Evolutionary conservation across 192 early-diverging fungal genomes (phyloP).

Genomic region (Pilobolus umbonatus): DNA sequence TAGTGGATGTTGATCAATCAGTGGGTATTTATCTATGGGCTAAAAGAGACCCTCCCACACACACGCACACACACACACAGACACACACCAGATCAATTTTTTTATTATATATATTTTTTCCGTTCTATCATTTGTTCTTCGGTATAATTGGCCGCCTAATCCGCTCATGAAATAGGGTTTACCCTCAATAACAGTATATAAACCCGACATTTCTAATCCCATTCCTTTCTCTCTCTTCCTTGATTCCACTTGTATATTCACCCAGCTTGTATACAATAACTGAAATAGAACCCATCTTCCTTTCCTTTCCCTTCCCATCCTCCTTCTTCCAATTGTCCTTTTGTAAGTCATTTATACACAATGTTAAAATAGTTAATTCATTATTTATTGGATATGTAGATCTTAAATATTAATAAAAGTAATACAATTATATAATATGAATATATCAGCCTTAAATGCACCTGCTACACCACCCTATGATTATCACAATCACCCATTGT

Average conservation of each 20-base stretch:
- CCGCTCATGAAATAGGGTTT: too few relatives aligned
- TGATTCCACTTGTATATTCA: too few relatives aligned
- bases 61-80: too few relatives aligned
- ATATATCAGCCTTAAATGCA: constrained; percentile 4
- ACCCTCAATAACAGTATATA: too few relatives aligned
- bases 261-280: too few relatives aligned
- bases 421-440: neutral
- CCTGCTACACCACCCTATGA: constrained; percentile 10
- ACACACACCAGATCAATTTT: too few relatives aligned
- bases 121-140: too few relatives aligned
- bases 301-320: neutral
- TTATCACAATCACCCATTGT: neutral
- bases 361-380: neutral
- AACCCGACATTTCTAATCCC: neutral
- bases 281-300: neutral
- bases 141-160: too few relatives aligned
- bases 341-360: constrained; percentile 6
- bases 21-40: too few relatives aligned
- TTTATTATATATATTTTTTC: too few relatives aligned
- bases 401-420: neutral
- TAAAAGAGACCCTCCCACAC: too few relatives aligned
- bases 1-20: too few relatives aligned
- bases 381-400: neutral
- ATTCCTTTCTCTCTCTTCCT: constrained; percentile 7
- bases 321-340: neutral